Conservation (phyloP, 495 filamentous ascomycete genomes). For the Apiosordaria backusii region DNA sequence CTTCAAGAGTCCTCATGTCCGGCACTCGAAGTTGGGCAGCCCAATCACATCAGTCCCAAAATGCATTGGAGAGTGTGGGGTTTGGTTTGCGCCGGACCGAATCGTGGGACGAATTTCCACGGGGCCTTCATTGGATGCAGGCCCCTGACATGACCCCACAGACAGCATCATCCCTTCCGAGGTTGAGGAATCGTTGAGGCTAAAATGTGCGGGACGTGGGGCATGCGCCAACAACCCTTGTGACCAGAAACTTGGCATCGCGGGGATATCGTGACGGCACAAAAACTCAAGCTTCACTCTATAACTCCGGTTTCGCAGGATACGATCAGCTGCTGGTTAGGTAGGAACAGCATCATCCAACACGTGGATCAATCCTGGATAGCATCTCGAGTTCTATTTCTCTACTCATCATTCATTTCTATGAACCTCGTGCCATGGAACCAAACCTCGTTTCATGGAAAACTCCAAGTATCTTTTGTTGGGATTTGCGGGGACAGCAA, state of each 20-base stretch:
- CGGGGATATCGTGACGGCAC: constrained; percentile 2
- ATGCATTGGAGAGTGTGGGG: constrained; percentile 1
- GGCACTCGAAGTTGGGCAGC: constrained; percentile 3
- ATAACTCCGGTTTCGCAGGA: not conserved
- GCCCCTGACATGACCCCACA: not conserved
- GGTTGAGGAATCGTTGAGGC: constrained; percentile 9
- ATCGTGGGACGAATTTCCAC: not conserved
- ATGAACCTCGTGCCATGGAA: not conserved
- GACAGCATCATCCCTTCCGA: constrained; percentile 8
- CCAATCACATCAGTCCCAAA: constrained; percentile 4
- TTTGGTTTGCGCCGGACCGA: not conserved
- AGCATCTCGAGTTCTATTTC: not conserved
- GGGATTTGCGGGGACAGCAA: not conserved
- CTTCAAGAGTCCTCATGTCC: not conserved
- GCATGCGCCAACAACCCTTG: constrained; percentile 7
- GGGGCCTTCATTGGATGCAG: not conserved
- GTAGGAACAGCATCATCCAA: not conserved
- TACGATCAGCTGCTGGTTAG: not conserved
- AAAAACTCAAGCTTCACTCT: not conserved
- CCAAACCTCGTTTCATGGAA: not conserved
- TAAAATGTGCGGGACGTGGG: constrained; percentile 9
- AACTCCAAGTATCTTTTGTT: not conserved
- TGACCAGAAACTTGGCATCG: constrained; percentile 9
- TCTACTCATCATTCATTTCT: not conserved
- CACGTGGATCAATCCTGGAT: not conserved